A percentile compares a stretch with the other conserved stretches of the same genome.
phyloP scores from a whole-genome alignment of 1,139 yeast genomes.

The Blastobotrys serpentis region DNA sequence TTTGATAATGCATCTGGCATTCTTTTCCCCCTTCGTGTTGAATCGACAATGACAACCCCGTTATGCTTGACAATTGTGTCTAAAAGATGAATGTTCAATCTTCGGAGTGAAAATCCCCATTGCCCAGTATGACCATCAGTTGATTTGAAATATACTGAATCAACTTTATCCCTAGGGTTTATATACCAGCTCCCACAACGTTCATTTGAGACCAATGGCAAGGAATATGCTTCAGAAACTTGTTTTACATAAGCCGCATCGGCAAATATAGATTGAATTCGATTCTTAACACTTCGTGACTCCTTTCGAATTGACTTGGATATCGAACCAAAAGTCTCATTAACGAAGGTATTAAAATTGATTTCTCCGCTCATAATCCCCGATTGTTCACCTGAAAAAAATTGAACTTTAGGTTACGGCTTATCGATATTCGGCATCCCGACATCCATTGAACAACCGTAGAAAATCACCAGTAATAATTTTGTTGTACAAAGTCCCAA shows the following conservation, averaged over 20 bases:
- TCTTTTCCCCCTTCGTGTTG: constrained; percentile 78
- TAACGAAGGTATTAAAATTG: constrained; percentile 16
- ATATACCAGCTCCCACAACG: constrained; percentile 90
- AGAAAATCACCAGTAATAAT: too few species aligned
- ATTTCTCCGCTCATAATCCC: neutral
- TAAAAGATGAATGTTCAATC: constrained; percentile 71
- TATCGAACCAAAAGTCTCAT: constrained; percentile 23
- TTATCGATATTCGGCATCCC: too few species aligned
- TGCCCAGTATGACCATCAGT: constrained; percentile 86
- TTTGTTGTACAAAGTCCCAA: too few species aligned
- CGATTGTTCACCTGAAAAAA: too few species aligned
- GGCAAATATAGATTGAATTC: constrained; percentile 66
- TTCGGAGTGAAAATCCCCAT: constrained; percentile 72
- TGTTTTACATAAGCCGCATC: constrained; percentile 52
- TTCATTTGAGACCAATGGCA: constrained; percentile 60
- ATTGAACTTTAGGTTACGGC: too few species aligned
- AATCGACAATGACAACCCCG: constrained; percentile 71
- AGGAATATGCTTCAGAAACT: constrained; percentile 36
- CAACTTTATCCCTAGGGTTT: constrained; percentile 42
- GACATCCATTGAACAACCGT: too few species aligned
- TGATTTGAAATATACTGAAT: constrained; percentile 75
- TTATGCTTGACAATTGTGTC: constrained; percentile 43
- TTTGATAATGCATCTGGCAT: constrained; percentile 87
- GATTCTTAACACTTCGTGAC: constrained; percentile 55
- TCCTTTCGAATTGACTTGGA: constrained; percentile 47